These are phyloP conservation scores for Monosiga brevicollis DNA, from an alignment of 78 protist species.

Conservation along the genomic window DNA sequence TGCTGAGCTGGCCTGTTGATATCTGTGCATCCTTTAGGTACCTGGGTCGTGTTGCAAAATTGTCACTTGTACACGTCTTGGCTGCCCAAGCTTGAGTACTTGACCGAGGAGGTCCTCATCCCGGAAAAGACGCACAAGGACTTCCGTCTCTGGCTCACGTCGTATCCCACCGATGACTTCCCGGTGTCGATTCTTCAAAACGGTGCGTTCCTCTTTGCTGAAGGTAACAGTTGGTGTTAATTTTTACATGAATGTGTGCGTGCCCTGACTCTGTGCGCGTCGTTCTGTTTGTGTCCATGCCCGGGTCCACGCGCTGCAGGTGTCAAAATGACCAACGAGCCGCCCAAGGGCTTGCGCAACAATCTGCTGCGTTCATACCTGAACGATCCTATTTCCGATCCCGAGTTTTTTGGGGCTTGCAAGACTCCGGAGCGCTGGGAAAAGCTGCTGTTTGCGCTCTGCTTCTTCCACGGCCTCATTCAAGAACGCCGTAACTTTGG, in stretches of 20 bases:
- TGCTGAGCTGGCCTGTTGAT: too few relatives aligned
- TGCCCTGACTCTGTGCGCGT: too few relatives aligned
- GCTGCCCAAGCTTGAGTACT: constrained; percentile 59
- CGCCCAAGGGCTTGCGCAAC: constrained; percentile 72
- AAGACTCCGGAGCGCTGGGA: background rate
- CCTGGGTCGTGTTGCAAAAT: constrained; percentile 62
- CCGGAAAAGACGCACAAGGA: constrained; percentile 20
- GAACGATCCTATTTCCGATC: background rate
- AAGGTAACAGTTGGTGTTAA: too few relatives aligned
- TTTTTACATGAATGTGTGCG: too few relatives aligned
- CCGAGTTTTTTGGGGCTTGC: background rate
- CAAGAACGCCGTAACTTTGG: constrained; percentile 84
- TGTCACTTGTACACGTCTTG: constrained; percentile 63
- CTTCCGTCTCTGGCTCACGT: constrained; percentile 56
- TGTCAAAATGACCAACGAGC: constrained; percentile 73
- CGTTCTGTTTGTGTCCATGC: too few relatives aligned
- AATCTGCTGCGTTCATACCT: constrained; percentile 55
- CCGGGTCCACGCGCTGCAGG: too few relatives aligned
- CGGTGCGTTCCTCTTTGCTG: too few relatives aligned
- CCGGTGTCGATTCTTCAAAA: constrained; percentile 74
- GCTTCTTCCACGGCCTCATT: constrained; percentile 77
- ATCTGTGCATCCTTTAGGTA: background rate
- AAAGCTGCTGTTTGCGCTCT: constrained; percentile 1
- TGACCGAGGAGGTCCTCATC: constrained; percentile 11
- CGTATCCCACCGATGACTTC: constrained; percentile 46